A percentile compares a stretch with the other conserved stretches of the same genome.
phyloP scores from a whole-genome alignment of 495 filamentous ascomycete species.

The Hypoxylon rickii region DNA sequence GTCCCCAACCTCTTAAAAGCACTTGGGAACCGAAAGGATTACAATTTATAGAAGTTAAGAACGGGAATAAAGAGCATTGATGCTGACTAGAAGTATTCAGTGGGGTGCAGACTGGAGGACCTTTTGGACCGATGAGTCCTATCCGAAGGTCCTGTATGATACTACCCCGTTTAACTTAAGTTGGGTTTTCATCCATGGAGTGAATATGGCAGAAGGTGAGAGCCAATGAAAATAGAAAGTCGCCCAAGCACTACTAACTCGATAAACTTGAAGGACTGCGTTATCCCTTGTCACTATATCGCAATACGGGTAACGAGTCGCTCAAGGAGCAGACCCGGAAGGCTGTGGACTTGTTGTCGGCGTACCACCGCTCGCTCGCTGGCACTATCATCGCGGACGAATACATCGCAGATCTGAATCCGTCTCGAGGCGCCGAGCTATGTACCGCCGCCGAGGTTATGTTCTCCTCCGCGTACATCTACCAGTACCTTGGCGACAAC shows the following conservation, averaged over 20 bases:
- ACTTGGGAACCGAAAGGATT: no score
- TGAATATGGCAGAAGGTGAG: slow-evolving; percentile 39
- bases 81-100: no score
- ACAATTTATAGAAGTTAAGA: no score
- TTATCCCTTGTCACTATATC: slow-evolving; percentile 38
- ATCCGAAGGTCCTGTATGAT: slow-evolving; percentile 39
- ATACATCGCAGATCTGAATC: slow-evolving; percentile 38
- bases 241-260: slow-evolving; percentile 10
- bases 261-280: slow-evolving; percentile 32
- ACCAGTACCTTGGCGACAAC: slow-evolving; percentile 50
- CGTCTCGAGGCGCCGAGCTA: slow-evolving; percentile 38
- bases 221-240: slow-evolving; percentile 5
- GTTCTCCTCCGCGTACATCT: slow-evolving; percentile 41
- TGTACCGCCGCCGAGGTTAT: slow-evolving; percentile 41
- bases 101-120: slow-evolving; percentile 46
- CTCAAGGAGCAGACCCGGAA: slow-evolving; percentile 37
- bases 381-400: slow-evolving; percentile 42
- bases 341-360: slow-evolving; percentile 33
- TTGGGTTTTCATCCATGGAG: slow-evolving; percentile 35
- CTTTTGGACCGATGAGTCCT: slow-evolving; percentile 33
- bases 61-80: no score
- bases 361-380: slow-evolving; percentile 40
- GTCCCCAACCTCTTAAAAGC: no score
- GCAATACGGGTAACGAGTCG: slow-evolving; percentile 36
- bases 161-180: slow-evolving; percentile 21